Evolutionary conservation across 805 yeast genomes (phyloP), one percentile per base, ranked within the genome.

Genomic region (Metschnikowia lochheadii): DNA sequence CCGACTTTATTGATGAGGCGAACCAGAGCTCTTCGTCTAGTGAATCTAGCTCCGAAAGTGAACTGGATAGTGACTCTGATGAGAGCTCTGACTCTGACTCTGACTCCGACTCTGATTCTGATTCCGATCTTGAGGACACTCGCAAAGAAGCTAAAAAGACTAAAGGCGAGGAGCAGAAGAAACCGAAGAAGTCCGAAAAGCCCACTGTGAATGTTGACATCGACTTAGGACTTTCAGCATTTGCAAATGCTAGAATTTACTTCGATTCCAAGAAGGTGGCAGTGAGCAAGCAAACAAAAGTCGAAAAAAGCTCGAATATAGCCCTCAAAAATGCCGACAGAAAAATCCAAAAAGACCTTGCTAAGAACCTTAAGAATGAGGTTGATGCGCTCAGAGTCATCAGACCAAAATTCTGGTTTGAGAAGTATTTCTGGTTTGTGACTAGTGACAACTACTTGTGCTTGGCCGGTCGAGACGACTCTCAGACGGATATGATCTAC

Each of bases 381-480:
- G 57, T 58, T 45, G 77, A 73, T 26, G 63, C 71, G 6, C 69
- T 85, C 50, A 83, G 80, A 54, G 82, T 79, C 36, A 70, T 87
- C 32, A 78, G 97, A 43, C 75, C 80, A 4, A 89, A 89, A 43
- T 84, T 75, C 63, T 91, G 97, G 88, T 94, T 94, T 70, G 99
- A 94, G 64, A 94, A 92, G 66, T 92, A 85, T 66, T 82, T 77
- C 61, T 94, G 99, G 99, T 94, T 94, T 62, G 74, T 91, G n/a
- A 81, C 97, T 0, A 83, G 85, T 56, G 98, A 92, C 63, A 91
- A 94, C 0, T 90, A 87, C 62, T 69, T 94, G 45, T 87, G 95
- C 51, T 67, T 94, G 49, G 89, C 91, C 43, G 98, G 97, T 1
- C 82, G 89, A 55, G 97, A 94, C 63, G 79, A 76, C 20, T 65